These are phyloP conservation scores for Dactylellina drechsleri DNA, from an alignment of 2,329 filamentous ascomycete species.

Conservation along the genomic window DNA sequence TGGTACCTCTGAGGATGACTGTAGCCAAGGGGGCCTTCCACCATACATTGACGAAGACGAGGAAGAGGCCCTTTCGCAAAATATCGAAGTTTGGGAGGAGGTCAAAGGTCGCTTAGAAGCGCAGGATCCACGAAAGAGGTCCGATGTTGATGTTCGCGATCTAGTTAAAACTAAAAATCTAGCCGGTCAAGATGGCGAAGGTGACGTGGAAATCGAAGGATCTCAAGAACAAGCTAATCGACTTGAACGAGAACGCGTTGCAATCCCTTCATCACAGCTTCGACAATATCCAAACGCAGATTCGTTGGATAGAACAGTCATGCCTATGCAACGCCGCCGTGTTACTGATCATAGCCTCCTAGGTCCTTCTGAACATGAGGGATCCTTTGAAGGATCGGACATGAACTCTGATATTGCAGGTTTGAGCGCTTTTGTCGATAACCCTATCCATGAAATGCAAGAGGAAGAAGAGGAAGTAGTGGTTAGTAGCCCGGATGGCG, in stretches of 20 bases:
- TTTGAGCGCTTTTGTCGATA: conserved; percentile 32
- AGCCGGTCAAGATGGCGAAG: conserved; percentile 41
- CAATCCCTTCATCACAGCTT: conserved; percentile 48
- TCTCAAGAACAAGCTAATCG: conserved; percentile 50
- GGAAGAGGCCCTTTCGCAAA: conserved; percentile 42
- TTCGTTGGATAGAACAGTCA: conserved; percentile 40
- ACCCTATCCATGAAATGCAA: conserved; percentile 20
- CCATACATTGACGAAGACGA: conserved; percentile 54
- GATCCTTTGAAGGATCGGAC: conserved; percentile 43
- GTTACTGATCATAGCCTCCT: conserved; percentile 41
- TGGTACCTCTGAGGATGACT: conserved; percentile 49
- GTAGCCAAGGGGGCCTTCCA: conserved; percentile 44
- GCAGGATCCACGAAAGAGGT: conserved; percentile 37
- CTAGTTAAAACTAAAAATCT: conserved; percentile 30
- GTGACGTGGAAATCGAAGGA: conserved; percentile 54
- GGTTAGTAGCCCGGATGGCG: conserved; percentile 54
- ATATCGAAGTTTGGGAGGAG: conserved; percentile 50
- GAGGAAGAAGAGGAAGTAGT: conserved; percentile 51
- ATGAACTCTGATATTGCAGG: conserved; percentile 50
- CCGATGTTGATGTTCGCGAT: conserved; percentile 48
- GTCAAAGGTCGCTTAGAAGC: conserved; percentile 49
- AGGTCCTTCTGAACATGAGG: conserved; percentile 40
- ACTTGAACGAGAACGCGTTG: conserved; percentile 39
- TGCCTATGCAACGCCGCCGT: conserved; percentile 35
- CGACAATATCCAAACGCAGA: conserved; percentile 45